A percentile compares a stretch with the other conserved stretches of the same genome.
phyloP scores from a whole-genome alignment of 106 monocot genomes.

The Phalaenopsis aphrodite region DNA sequence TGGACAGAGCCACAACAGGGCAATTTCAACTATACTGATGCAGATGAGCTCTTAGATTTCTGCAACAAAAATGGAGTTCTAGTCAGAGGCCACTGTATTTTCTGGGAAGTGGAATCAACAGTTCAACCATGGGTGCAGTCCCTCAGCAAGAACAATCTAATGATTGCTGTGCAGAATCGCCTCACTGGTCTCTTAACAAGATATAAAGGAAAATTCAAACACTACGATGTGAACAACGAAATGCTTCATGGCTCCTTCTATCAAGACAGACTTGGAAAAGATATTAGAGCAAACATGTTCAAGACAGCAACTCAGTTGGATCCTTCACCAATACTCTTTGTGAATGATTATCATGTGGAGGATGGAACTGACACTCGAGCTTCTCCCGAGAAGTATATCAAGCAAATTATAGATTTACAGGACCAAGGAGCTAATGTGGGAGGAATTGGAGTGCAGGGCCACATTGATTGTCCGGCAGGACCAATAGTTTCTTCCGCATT shows the following conservation, averaged over 20 bases:
- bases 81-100: constrained; percentile 60
- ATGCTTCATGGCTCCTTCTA: constrained; percentile 93
- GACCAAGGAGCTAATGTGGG: constrained; percentile 57
- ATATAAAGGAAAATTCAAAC: constrained; percentile 62
- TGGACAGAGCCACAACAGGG: constrained; percentile 67
- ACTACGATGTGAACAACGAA: constrained; percentile 89
- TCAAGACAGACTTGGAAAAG: constrained; percentile 61
- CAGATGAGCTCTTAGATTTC: constrained; percentile 51
- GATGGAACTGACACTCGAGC: constrained; percentile 32
- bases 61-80: constrained; percentile 38
- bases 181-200: constrained; percentile 46
- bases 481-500: constrained; percentile 33
- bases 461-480: constrained; percentile 41
- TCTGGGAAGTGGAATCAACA: constrained; percentile 48
- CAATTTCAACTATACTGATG: constrained; percentile 55
- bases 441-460: constrained; percentile 60
- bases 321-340: constrained; percentile 63
- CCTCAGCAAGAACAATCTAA: constrained; percentile 43
- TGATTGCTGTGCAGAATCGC: constrained; percentile 53
- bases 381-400: constrained; percentile 48
- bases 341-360: constrained; percentile 85
- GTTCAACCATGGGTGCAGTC: constrained; percentile 59
- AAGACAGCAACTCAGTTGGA: constrained; percentile 57
- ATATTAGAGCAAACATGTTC: constrained; percentile 58
- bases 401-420: constrained; percentile 47